Conservation (phyloP, 106 monocot species). For the Dendrobium huoshanense region DNA sequence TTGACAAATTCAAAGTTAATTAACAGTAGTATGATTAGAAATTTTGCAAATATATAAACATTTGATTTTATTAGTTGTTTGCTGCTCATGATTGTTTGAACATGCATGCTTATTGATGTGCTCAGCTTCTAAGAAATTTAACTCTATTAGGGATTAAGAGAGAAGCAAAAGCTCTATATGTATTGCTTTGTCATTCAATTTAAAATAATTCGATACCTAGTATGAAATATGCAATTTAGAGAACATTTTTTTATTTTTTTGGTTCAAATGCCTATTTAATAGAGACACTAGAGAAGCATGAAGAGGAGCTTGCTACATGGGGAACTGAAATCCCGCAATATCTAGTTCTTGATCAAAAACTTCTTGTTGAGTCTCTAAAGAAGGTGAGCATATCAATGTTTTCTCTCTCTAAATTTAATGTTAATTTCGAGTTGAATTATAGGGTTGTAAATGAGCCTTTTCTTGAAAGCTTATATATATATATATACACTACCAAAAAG, state of each 20-base stretch:
- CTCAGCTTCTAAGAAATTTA: too few species aligned
- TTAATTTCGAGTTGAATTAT: not conserved
- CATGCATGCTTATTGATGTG: too few species aligned
- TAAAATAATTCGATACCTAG: not conserved
- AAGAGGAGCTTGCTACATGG: conserved; percentile 84
- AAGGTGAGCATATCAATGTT: conserved; percentile 32
- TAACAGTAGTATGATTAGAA: too few species aligned
- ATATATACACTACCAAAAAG: too few species aligned
- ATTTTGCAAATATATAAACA: too few species aligned
- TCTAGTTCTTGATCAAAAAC: conserved; percentile 64
- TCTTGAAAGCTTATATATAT: not conserved
- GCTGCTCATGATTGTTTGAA: too few species aligned
- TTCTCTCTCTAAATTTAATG: not conserved
- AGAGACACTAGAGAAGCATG: conserved; percentile 46
- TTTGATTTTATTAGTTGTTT: too few species aligned
- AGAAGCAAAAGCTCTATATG: too few species aligned
- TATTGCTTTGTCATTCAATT: not conserved
- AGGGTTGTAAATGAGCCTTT: too few species aligned
- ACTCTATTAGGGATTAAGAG: too few species aligned
- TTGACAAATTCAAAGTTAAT: too few species aligned
- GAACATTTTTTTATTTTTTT: not conserved
- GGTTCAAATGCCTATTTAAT: not conserved
- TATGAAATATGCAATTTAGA: not conserved
- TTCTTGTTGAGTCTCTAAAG: conserved; percentile 64
- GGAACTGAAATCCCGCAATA: conserved; percentile 86